Conservation (phyloP, 768 basidiomycete species). For the Zangia roseola region DNA sequence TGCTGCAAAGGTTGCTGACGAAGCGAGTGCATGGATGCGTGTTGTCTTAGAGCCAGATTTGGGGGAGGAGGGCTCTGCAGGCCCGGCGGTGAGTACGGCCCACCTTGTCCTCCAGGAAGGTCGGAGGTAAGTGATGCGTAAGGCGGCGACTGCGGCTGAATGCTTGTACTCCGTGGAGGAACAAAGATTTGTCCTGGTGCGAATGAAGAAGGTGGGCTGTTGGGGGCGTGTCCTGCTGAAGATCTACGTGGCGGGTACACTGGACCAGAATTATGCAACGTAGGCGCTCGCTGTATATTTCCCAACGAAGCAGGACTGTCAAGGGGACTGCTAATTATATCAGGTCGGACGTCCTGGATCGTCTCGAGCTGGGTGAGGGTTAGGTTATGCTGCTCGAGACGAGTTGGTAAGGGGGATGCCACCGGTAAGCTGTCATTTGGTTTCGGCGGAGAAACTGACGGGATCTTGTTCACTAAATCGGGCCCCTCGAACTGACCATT, state of each 20-base stretch:
- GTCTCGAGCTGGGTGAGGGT: not conserved
- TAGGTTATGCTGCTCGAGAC: constrained; percentile 2
- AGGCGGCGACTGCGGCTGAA: constrained; percentile 25
- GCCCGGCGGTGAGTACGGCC: constrained; percentile 15
- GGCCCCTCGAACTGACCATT: not conserved
- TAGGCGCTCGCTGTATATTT: constrained; percentile 17
- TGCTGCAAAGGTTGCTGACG: constrained; percentile 27
- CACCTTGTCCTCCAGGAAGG: constrained; percentile 16
- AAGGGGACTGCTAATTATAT: constrained; percentile 1
- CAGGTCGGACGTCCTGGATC: constrained; percentile 3
- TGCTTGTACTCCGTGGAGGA: constrained; percentile 40
- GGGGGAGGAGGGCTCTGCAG: constrained; percentile 9
- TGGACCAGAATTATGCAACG: constrained; percentile 18
- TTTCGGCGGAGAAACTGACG: not conserved
- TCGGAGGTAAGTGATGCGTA: constrained; percentile 21
- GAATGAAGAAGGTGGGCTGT: constrained; percentile 34
- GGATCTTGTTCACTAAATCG: not conserved
- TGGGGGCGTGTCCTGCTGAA: constrained; percentile 16
- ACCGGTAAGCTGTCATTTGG: constrained; percentile 5
- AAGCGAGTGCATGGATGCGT: constrained; percentile 27
- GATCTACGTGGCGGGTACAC: constrained; percentile 24
- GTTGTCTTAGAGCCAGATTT: constrained; percentile 16
- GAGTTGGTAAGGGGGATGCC: constrained; percentile 4
- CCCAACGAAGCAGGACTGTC: constrained; percentile 5
- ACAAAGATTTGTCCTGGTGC: constrained; percentile 37